Conservation (phyloP, 192 early-diverging fungal species). For the Backusella australiensis region DNA sequence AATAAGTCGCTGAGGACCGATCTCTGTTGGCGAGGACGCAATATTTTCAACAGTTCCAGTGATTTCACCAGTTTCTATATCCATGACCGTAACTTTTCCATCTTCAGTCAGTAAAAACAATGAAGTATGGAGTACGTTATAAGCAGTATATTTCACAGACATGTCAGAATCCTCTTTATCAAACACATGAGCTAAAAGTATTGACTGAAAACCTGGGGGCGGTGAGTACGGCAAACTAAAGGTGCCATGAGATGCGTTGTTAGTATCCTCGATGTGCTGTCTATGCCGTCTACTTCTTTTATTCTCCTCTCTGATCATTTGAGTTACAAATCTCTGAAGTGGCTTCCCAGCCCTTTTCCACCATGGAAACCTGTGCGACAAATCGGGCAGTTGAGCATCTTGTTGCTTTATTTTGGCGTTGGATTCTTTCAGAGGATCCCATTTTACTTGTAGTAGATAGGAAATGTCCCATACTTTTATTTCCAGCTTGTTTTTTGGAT, state of each 20-base stretch:
- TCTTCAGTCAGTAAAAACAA: constrained; percentile 37
- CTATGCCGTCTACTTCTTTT: background rate
- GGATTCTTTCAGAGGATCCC: constrained; percentile 12
- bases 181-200: background rate
- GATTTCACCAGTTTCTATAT: constrained; percentile 35
- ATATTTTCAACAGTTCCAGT: constrained; percentile 13
- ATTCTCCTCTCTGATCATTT: constrained; percentile 7
- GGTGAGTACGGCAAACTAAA: constrained; percentile 3
- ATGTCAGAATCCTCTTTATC: constrained; percentile 3
- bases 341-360: constrained; percentile 15
- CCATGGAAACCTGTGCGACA: constrained; percentile 14
- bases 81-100: constrained; percentile 31
- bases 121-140: constrained; percentile 29
- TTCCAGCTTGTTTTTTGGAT: constrained; percentile 18
- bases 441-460: constrained; percentile 18
- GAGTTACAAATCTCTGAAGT: constrained; percentile 6
- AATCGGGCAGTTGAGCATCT: background rate
- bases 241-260: background rate
- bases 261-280: background rate
- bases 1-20: background rate
- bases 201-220: background rate
- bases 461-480: constrained; percentile 34
- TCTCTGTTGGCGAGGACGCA: background rate
- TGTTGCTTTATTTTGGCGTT: background rate
- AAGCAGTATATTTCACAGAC: constrained; percentile 34